Evolutionary conservation across 2,329 filamentous ascomycete genomes (phyloP).

Genomic region (Talaromyces sp.): DNA sequence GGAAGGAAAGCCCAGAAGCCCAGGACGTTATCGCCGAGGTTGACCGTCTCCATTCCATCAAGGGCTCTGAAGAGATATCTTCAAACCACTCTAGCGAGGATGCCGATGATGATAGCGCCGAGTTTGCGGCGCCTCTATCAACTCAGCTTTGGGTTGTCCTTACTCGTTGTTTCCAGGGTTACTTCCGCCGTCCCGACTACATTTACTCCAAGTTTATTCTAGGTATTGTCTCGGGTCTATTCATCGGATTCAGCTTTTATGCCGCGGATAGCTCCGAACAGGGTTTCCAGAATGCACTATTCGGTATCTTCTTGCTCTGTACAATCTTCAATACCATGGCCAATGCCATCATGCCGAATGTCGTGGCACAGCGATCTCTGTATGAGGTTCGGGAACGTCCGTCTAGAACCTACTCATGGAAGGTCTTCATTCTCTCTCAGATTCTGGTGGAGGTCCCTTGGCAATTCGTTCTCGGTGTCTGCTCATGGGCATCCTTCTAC

Average conservation of each 20-base stretch:
- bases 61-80: neutral
- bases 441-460: conserved; percentile 82
- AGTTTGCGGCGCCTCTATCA: conserved; percentile 75
- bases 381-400: conserved; percentile 83
- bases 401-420: conserved; percentile 80
- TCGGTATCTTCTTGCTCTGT: conserved; percentile 75
- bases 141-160: conserved; percentile 68
- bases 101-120: conserved; percentile 61
- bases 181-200: conserved; percentile 84
- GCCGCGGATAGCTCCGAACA: conserved; percentile 70
- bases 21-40: conserved; percentile 59
- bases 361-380: conserved; percentile 74
- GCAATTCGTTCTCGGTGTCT: conserved; percentile 55
- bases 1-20: conserved; percentile 62
- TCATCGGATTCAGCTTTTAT: conserved; percentile 82
- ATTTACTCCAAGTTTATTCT: conserved; percentile 78
- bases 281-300: conserved; percentile 83
- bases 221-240: conserved; percentile 64
- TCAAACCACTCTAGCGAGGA: conserved; percentile 29
- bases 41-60: conserved; percentile 35
- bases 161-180: conserved; percentile 79
- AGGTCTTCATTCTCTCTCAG: conserved; percentile 78
- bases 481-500: conserved; percentile 26
- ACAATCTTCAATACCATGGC: conserved; percentile 54
- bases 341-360: conserved; percentile 70